Conservation (phyloP, 1,139 yeast genomes). For the Hansenula anomala region DNA sequence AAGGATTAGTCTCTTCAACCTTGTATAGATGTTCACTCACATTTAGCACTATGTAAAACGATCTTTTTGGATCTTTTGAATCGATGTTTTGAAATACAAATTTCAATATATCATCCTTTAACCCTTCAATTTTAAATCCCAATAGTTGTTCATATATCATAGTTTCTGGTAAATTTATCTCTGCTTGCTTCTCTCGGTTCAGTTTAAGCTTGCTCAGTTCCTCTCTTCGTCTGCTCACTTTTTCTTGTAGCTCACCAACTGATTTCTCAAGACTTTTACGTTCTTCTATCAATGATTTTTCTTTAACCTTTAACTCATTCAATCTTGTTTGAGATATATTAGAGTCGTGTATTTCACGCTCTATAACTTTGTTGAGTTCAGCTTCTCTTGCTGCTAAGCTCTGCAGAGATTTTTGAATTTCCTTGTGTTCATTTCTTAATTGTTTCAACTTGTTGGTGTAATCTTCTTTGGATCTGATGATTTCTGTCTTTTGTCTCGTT, state of each 20-base stretch:
- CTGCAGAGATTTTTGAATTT: constrained; percentile 17
- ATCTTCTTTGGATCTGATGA: constrained; percentile 18
- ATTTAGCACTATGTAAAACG: constrained; percentile 34
- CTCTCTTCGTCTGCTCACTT: constrained; percentile 26
- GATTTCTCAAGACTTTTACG: constrained; percentile 14
- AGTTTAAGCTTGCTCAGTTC: constrained; percentile 24
- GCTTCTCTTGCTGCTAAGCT: constrained; percentile 19
- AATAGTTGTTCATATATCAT: constrained; percentile 38
- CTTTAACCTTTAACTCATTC: constrained; percentile 16
- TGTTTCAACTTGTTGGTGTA: constrained; percentile 17
- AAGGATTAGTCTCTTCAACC: constrained; percentile 31
- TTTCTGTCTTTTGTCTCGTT: constrained; percentile 19
- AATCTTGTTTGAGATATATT: constrained; percentile 15
- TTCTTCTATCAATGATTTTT: constrained; percentile 21
- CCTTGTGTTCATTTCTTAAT: constrained; percentile 22
- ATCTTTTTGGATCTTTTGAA: constrained; percentile 32
- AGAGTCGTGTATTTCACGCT: constrained; percentile 17
- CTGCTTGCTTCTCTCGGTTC: constrained; percentile 29
- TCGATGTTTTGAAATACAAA: constrained; percentile 42
- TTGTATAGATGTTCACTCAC: constrained; percentile 33
- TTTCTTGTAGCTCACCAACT: constrained; percentile 26
- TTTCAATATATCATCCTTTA: constrained; percentile 31
- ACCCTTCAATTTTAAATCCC: constrained; percentile 41
- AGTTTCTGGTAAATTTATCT: constrained; percentile 33
- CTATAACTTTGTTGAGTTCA: constrained; percentile 20